Evolutionary conservation across 1,284 basidiomycete genomes (phyloP).

Genomic region (Chondrostereum purpureum): DNA sequence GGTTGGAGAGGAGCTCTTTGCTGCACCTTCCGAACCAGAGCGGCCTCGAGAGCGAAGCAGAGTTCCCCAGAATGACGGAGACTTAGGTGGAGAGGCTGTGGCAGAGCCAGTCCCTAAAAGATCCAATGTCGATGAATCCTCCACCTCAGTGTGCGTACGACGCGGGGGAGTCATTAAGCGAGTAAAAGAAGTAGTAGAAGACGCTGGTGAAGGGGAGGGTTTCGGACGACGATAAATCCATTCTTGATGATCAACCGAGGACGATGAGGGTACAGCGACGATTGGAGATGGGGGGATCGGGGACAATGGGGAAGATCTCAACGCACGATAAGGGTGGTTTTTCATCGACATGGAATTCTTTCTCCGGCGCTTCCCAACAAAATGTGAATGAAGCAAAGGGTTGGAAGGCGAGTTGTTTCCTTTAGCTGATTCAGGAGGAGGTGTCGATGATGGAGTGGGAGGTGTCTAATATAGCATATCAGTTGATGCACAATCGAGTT

Average conservation of each 20-base stretch:
- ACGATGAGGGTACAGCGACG: constrained; percentile 3
- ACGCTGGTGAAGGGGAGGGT: background rate
- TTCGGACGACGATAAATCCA: constrained; percentile 4
- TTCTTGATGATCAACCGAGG: constrained; percentile 4
- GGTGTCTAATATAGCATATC: background rate
- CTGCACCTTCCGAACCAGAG: constrained; percentile 11
- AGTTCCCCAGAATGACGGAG: constrained; percentile 25
- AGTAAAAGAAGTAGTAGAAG: background rate
- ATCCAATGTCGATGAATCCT: background rate
- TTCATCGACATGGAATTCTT: constrained; percentile 1
- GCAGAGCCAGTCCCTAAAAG: background rate
- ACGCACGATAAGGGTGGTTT: background rate
- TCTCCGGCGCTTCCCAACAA: background rate
- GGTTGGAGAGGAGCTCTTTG: background rate
- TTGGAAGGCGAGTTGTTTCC: background rate
- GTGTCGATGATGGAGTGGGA: background rate
- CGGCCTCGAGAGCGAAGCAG: constrained; percentile 25
- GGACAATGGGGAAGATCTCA: background rate
- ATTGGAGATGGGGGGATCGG: background rate
- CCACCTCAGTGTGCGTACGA: background rate
- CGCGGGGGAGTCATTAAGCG: background rate
- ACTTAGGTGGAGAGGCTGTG: constrained; percentile 14
- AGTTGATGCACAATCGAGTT: no score
- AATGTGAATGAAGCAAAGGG: background rate
- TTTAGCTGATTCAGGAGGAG: background rate